Evolutionary conservation across 768 basidiomycete species (phyloP), one percentile per base, ranked within the genome.

Genomic region (Pholiota microspora): DNA sequence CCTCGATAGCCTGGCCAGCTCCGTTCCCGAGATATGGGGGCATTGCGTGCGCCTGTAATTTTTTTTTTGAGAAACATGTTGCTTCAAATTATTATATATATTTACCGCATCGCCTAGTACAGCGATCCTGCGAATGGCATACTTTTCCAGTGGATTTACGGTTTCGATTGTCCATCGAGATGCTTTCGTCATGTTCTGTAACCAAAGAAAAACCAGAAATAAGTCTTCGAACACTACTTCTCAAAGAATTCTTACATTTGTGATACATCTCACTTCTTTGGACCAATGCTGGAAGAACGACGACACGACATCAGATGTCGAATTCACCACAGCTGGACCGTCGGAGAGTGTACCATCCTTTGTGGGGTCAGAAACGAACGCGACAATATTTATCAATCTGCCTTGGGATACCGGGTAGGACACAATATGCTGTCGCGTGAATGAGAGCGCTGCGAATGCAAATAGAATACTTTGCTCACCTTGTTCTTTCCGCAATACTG

Each of bases 71-170:
- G 13, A 16, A 10, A 16, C 7, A 31, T 25, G 4, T 15, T 49
- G 12, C 28, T 2, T 36, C 15, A n/a, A 13, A 31, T 21, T n/a
- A 56, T 65, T 12, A 12, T 45, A n/a, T n/a, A n/a, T n/a, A n/a
- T n/a, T n/a, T 57, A 76, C 74, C 5, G 80, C 77, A 49, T 81
- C 80, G 16, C 78, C 81, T 2, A 79, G 51, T 5, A 82, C 64
- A 2, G 68, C 74, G 1, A 80, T 69, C 7, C 64, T 60, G 13
- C 68, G 71, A 25, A 67, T 64, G 9, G 68, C 72, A 54, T 71
- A 78, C 2, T 65, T 64, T 0, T 68, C 67, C 5, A 82, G 62
- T 8, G 69, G 64, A 21, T 64, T 66, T 7, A 79, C 60, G 5
- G 65, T 60, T 59, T 77, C 71, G 0, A 79, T 66, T 1, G 72